Evolutionary conservation across 148 eudicot genomes (phyloP).

Genomic region (Nyssa sinensis): DNA sequence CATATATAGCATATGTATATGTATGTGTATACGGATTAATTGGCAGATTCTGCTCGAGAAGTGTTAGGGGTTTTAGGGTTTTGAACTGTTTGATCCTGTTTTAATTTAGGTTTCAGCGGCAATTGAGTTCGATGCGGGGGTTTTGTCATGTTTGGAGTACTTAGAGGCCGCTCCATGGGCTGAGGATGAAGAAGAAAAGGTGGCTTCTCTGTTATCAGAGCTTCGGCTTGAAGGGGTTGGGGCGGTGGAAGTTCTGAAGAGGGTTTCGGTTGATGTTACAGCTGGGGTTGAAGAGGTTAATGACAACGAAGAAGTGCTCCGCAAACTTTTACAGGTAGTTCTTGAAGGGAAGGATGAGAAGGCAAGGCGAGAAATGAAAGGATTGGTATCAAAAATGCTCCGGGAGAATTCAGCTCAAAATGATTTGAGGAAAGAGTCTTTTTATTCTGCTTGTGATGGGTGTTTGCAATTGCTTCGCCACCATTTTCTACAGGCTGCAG

Average conservation of each 20-base stretch:
- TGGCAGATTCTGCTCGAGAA: too few species aligned
- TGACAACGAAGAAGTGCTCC: slow-evolving; percentile 70
- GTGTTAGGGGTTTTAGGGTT: too few species aligned
- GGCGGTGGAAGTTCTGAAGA: slow-evolving; percentile 75
- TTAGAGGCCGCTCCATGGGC: slow-evolving; percentile 99
- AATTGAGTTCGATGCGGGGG: slow-evolving; percentile 93
- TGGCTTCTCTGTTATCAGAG: slow-evolving; percentile 75
- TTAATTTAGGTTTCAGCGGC: slow-evolving; percentile 78
- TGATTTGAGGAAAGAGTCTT: slow-evolving; percentile 74
- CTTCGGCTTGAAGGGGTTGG: slow-evolving; percentile 78
- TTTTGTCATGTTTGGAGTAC: slow-evolving; percentile 88
- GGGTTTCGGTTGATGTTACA: slow-evolving; percentile 63
- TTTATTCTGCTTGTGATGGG: slow-evolving; percentile 75
- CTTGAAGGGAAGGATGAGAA: slow-evolving; percentile 95
- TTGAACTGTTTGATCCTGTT: neutral
- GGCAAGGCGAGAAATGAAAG: slow-evolving; percentile 94
- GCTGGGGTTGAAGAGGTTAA: slow-evolving; percentile 33
- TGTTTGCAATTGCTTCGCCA: slow-evolving; percentile 59
- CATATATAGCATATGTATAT: neutral
- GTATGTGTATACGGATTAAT: too few species aligned
- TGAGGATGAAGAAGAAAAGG: slow-evolving; percentile 90
- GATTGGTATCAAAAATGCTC: slow-evolving; percentile 77
- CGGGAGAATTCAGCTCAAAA: slow-evolving; percentile 70
- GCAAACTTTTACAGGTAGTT: slow-evolving; percentile 79
- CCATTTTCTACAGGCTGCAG: slow-evolving; percentile 56